phyloP scores from a whole-genome alignment of 768 basidiomycete species.

The Suillus ampliporus region DNA sequence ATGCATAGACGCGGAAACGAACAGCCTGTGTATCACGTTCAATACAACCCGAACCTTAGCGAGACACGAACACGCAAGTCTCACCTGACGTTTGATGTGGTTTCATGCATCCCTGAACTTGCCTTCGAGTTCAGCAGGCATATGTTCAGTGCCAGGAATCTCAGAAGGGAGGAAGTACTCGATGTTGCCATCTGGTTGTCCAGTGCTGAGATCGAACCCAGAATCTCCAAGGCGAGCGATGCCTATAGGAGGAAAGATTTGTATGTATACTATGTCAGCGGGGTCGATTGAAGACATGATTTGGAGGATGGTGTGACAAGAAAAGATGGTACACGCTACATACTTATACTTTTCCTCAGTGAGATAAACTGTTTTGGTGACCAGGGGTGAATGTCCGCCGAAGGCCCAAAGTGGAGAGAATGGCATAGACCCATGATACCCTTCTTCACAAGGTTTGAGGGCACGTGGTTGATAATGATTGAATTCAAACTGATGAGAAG shows the following conservation, averaged over 20 bases:
- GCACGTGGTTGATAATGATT: too few relatives aligned
- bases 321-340: not conserved
- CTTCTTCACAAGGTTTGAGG: too few relatives aligned
- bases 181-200: constrained; percentile 12
- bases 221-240: constrained; percentile 43
- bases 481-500: too few relatives aligned
- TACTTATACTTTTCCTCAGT: constrained; percentile 7
- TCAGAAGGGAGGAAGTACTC: constrained; percentile 34
- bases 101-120: constrained; percentile 27
- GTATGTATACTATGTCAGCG: constrained; percentile 16
- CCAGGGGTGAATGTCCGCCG: not conserved
- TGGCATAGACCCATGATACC: not conserved
- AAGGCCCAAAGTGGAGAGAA: not conserved
- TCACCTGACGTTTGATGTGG: constrained; percentile 37
- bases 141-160: constrained; percentile 31
- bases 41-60: not conserved
- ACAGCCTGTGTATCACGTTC: constrained; percentile 30
- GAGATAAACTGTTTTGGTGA: not conserved
- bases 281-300: not conserved
- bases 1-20: constrained; percentile 40
- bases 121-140: constrained; percentile 12
- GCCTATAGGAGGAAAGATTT: constrained; percentile 42
- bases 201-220: constrained; percentile 16
- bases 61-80: not conserved
- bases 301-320: not conserved